Base-by-base conservation (phyloP, 495 filamentous ascomycete species). In the Cenococcum geophilum region DNA sequence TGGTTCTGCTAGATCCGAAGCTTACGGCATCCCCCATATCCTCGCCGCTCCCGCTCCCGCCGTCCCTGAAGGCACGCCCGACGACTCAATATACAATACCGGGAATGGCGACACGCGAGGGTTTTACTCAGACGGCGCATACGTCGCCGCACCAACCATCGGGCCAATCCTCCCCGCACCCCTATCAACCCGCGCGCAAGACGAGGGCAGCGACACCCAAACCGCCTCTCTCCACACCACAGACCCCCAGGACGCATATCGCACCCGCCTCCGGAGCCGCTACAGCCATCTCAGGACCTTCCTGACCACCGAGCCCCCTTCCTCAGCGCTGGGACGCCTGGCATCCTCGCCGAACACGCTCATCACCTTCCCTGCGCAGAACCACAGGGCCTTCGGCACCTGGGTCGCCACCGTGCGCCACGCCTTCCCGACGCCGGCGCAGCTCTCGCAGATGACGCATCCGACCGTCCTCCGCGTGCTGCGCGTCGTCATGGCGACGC, bases 121-220 rank as follows among this genome's bases (percentile, higher is more conserved):
- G 1, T 85, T 80, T 65, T 89, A 88, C 66, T 68, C 79, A 25
- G 84, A 91, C 67, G 88, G 88, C 37, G 85, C 86, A n/a, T 91
- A 87, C 61, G 79, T 80, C 11, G 85, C 82, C 12, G 75, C 72
- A 1, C 79, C 80, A 1, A 68, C 70, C 3, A 62, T 68, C 25
- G 67, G 64, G 12, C 67, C 64, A 2, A 32, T 36, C 10, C 49
- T 62, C 9, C 57, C 64, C 14, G 27, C 47, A 11, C 32, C 55
- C 12, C 47, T 59, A 1, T n/a, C 42, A 18, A 50, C 14, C 20
- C 27, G 57, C 67, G 35, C 63, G 10, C 51, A 56, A 18, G 60
- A 57, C 57, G 18, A 67, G 60, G 34, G 47, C 5, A 23, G 40
- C 61, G 32, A 43, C 64, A n/a, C 62, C 63, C 57, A 23, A 47